Evolutionary conservation across 306 rosid genomes (phyloP).

Genomic region (Acacia melanoxylon): DNA sequence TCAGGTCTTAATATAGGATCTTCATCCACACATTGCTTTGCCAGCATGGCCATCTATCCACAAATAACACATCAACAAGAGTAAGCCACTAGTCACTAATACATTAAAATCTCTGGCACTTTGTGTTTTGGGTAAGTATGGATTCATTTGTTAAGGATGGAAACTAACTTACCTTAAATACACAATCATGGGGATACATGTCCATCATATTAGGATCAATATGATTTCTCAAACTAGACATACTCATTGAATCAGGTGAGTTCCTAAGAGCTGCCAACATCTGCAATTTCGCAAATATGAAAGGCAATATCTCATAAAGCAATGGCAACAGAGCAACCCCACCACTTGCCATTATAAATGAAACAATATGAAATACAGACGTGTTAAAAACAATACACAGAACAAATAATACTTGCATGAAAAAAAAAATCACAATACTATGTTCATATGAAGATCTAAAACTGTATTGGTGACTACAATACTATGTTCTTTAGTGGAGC

Average conservation of each 20-base stretch:
- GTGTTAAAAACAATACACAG: no score
- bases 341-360: background rate
- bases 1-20: constrained; percentile 93
- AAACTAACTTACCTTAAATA: constrained; percentile 66
- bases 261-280: constrained; percentile 83
- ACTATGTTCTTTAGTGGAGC: background rate
- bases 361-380: background rate
- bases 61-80: constrained; percentile 13
- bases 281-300: constrained; percentile 54
- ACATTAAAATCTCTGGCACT: constrained; percentile 1
- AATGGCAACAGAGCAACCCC: constrained; percentile 17
- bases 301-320: constrained; percentile 20
- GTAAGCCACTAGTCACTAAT: background rate
- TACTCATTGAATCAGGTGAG: constrained; percentile 72
- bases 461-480: background rate
- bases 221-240: constrained; percentile 78
- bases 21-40: constrained; percentile 91
- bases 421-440: background rate
- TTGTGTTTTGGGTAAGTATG: background rate
- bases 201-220: constrained; percentile 91
- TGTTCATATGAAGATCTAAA: background rate
- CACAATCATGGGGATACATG: constrained; percentile 96
- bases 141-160: background rate
- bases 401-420: no score
- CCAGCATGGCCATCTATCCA: constrained; percentile 77